Base-by-base conservation (phyloP, 805 yeast species). In the Diddensiella santjacobensis region DNA sequence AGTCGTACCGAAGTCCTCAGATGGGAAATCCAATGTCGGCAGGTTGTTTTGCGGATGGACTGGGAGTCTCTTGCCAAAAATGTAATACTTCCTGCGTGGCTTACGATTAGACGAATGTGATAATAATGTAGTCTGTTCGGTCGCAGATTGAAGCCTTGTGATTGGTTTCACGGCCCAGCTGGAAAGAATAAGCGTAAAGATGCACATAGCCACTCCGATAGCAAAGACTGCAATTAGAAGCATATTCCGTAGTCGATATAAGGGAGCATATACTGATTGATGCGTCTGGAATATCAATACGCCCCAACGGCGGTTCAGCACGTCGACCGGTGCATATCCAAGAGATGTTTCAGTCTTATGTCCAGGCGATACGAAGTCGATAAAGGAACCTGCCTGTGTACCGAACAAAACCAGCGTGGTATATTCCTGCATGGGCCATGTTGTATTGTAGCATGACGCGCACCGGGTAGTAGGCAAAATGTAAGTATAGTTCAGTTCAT, bases 121-220 rank as follows among this genome's bases (percentile, higher is more conserved):
- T 8, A 22, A 11, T 10, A 26, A 17, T 13, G 46, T 49, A 13
- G 54, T 43, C 39, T 53, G 54, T 60, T 88, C 96, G 0, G 96
- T 87, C 0, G 96, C 96, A 52, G 81, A 80, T 60, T 86, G 90
- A 39, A 89, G 71, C 51, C 82, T 75, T 26, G 87, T 75, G 51
- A 89, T 88, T 0, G 97, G 96, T 52, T 84, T 68, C 4, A 88
- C 91, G 23, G 90, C 87, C 75, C 83, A 84, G 42, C 87, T 65
- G 2, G 95, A 89, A 63, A 88, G 78, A 0, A 96, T 84, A 15
- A 87, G 62, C 1, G 87, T 54, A 54, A 84, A 80, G 72, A 87
- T 78, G 52, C 83, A 77, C 2, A 71, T 85, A 3, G 91, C 93
- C 15, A 84, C 79, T 1, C 86, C 95, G 13, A 59, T 52, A 1